A percentile compares a stretch with the other conserved stretches of the same genome.
Conservation (phyloP, 352 stramenopile species). For the Phytophthora vignae region DNA sequence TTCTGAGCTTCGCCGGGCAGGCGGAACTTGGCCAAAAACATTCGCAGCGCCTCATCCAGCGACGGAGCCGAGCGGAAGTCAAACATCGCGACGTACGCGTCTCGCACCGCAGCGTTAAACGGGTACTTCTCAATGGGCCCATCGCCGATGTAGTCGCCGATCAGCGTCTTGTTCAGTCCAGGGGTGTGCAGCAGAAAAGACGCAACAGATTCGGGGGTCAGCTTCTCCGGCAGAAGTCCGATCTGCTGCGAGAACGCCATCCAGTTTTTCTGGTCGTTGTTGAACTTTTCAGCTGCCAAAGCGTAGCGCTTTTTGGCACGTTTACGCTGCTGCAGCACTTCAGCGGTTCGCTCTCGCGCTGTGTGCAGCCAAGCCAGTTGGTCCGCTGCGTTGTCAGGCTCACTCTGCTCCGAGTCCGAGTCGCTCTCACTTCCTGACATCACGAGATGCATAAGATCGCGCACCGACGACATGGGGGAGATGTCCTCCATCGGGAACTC, state of each 20-base stretch:
- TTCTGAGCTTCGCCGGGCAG: slow-evolving; percentile 98
- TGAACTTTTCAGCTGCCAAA: slow-evolving; percentile 95
- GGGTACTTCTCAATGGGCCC: slow-evolving; percentile 95
- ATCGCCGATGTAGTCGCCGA: slow-evolving; percentile 97
- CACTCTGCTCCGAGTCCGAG: slow-evolving; percentile 69
- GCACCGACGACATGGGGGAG: slow-evolving; percentile 84
- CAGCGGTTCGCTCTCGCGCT: slow-evolving; percentile 84
- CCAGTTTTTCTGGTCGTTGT: slow-evolving; percentile 94
- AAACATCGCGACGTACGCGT: slow-evolving; percentile 94
- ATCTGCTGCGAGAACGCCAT: slow-evolving; percentile 91
- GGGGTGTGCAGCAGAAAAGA: slow-evolving; percentile 95
- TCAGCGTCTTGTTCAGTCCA: slow-evolving; percentile 92
- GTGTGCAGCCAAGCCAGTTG: slow-evolving; percentile 85
- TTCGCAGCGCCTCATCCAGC: slow-evolving; percentile 93
- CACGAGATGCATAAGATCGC: slow-evolving; percentile 85
- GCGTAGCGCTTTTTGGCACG: slow-evolving; percentile 92
- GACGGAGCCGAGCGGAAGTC: slow-evolving; percentile 91
- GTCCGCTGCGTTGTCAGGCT: slow-evolving; percentile 51
- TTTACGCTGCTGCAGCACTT: slow-evolving; percentile 92
- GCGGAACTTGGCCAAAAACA: slow-evolving; percentile 95
- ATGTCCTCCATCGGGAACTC: slow-evolving; percentile 81
- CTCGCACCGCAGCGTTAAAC: slow-evolving; percentile 92
- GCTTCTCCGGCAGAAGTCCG: slow-evolving; percentile 79
- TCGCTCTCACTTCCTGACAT: slow-evolving; percentile 85
- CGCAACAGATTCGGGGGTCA: slow-evolving; percentile 90